Percentiles rank a stretch among this genome's conserved stretches.
Conservation (phyloP, 305 asterid genomes). For the Euphrasia arctica region DNA sequence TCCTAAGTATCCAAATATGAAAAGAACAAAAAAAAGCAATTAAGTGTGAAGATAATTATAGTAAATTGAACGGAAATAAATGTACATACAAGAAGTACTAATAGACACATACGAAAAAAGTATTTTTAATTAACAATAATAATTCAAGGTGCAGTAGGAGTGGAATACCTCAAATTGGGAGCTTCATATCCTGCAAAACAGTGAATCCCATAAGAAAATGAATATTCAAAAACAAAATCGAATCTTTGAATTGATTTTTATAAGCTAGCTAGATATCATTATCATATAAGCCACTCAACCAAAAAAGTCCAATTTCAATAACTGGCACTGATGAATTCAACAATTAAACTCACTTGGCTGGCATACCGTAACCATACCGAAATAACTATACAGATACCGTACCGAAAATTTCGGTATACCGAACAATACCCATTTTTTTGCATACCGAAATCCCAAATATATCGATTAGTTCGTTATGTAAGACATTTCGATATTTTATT, state of each 20-base stretch:
- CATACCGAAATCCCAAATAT: too few species aligned
- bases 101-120: constrained; percentile 4
- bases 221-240: background rate
- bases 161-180: constrained; percentile 51
- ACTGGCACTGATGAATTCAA: too few species aligned
- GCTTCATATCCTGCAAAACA: constrained; percentile 59
- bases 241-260: background rate
- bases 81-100: background rate
- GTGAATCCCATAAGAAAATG: constrained; percentile 11
- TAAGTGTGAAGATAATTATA: constrained; percentile 15
- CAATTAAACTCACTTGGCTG: too few species aligned
- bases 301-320: too few species aligned
- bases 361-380: too few species aligned
- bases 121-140: background rate
- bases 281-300: too few species aligned
- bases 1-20: constrained; percentile 34
- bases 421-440: too few species aligned
- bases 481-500: too few species aligned
- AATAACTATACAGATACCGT: too few species aligned
- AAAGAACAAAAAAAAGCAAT: background rate
- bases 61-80: background rate
- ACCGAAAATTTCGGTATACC: too few species aligned
- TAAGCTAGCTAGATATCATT: too few species aligned
- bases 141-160: constrained; percentile 12
- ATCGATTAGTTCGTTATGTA: too few species aligned